A percentile compares a stretch with the other conserved stretches of the same genome.
Evolutionary conservation across 371 early-diverging fungal species (phyloP).

Genomic region (Actinomortierella wolfii): DNA sequence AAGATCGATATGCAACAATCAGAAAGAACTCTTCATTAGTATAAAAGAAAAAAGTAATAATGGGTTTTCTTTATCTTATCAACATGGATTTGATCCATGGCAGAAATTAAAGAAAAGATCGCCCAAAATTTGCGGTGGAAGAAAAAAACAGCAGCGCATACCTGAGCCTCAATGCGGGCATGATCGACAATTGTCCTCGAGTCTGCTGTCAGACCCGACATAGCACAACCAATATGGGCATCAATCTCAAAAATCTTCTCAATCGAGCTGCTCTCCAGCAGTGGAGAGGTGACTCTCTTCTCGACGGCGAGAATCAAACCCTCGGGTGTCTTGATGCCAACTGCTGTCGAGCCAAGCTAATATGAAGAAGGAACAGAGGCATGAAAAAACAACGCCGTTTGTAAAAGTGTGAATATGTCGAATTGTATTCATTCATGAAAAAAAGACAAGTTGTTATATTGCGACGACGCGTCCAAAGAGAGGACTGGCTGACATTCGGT

Average conservation of each 20-base stretch:
- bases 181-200: conserved; percentile 97
- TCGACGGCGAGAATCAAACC: conserved; percentile 97
- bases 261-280: conserved; percentile 92
- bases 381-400: too few relatives aligned
- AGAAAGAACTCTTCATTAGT: background rate
- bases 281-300: conserved; percentile 92
- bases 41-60: background rate
- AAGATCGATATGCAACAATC: background rate
- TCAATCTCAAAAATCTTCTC: conserved; percentile 98
- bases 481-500: background rate
- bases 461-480: conserved; percentile 1
- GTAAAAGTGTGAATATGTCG: background rate
- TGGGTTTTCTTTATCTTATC: background rate
- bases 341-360: conserved; percentile 95
- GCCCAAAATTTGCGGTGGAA: background rate
- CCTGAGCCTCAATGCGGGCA: conserved; percentile 95
- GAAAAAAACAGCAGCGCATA: conserved; percentile 36
- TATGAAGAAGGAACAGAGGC: background rate
- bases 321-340: conserved; percentile 93
- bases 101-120: conserved; percentile 2
- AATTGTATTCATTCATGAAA: background rate
- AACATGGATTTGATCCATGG: background rate
- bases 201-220: conserved; percentile 97
- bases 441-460: background rate
- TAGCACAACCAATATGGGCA: conserved; percentile 92